Percentiles rank a stretch among this genome's conserved stretches.
phyloP scores from a whole-genome alignment of 139 green algal species.

The Chlamydomonas applanata region DNA sequence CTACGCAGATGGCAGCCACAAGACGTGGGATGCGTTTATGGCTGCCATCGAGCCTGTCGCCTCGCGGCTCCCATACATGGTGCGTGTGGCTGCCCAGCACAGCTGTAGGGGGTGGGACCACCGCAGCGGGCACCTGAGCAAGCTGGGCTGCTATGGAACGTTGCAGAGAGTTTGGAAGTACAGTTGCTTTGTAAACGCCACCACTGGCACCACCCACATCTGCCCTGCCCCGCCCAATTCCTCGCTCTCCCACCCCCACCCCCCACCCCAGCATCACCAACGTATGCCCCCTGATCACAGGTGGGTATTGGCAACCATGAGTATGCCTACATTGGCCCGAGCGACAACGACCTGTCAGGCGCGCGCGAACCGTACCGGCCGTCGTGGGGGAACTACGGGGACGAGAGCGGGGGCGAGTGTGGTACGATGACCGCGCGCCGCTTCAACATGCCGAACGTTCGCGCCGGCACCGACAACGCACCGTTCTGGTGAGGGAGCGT shows the following conservation, averaged over 20 bases:
- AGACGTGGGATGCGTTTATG: constrained; percentile 80
- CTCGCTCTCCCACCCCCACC: too few relatives aligned
- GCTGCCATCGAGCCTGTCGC: constrained; percentile 64
- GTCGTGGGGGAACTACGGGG: constrained; percentile 64
- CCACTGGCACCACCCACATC: too few relatives aligned
- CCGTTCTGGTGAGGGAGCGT: constrained; percentile 67
- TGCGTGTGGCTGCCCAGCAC: constrained; percentile 21
- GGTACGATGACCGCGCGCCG: constrained; percentile 46
- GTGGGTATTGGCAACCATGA: constrained; percentile 77
- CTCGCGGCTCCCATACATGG: constrained; percentile 66
- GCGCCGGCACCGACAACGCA: background rate
- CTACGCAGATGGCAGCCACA: constrained; percentile 44
- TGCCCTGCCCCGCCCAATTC: too few relatives aligned
- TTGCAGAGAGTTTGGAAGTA: too few relatives aligned
- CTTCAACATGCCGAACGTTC: constrained; percentile 62
- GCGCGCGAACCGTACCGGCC: constrained; percentile 43
- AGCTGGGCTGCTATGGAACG: too few relatives aligned
- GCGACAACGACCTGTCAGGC: constrained; percentile 1
- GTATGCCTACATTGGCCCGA: constrained; percentile 36
- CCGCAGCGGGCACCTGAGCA: too few relatives aligned
- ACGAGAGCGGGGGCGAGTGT: constrained; percentile 67
- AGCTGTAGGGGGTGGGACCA: background rate
- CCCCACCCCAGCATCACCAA: too few relatives aligned
- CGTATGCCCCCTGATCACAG: too few relatives aligned
- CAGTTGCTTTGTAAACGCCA: too few relatives aligned